Conservation (phyloP, 2,329 filamentous ascomycete species). For the Alternaria hordeiaustralica region DNA sequence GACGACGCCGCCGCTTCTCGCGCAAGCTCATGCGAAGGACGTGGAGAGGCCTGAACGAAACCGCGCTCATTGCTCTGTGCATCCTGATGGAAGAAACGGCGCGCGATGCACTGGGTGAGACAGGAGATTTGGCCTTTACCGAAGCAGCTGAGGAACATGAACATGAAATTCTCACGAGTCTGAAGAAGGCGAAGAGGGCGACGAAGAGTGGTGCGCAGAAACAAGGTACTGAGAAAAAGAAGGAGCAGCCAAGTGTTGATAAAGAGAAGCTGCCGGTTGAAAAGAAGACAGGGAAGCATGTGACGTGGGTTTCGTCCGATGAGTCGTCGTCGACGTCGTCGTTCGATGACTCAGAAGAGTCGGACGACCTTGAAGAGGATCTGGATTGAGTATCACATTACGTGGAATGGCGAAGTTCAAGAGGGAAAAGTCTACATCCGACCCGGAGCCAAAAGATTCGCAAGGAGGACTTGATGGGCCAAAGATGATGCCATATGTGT, state of each 20-base stretch:
- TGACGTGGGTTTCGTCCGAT: not conserved
- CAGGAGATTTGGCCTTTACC: conserved; percentile 74
- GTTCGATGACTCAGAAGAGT: not conserved
- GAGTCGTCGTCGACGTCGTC: not conserved
- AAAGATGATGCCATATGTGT: not conserved
- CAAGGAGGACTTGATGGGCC: not conserved
- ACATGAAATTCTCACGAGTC: not conserved
- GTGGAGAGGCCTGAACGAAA: conserved; percentile 75
- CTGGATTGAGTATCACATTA: not conserved
- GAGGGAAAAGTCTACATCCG: not conserved
- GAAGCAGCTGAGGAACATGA: conserved; percentile 55
- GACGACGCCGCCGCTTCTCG: conserved; percentile 4
- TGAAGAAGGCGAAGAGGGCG: not conserved
- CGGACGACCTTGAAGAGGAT: not conserved
- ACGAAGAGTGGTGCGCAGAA: not conserved
- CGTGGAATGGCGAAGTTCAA: not conserved
- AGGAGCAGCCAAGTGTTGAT: not conserved
- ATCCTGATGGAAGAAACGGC: conserved; percentile 76
- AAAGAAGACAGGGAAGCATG: not conserved
- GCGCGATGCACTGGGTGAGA: conserved; percentile 65
- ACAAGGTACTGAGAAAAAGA: not conserved
- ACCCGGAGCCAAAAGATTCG: not conserved
- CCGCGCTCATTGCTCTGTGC: conserved; percentile 75
- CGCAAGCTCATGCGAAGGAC: conserved; percentile 34
- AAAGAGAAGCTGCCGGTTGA: not conserved